Evolutionary conservation across 2,329 filamentous ascomycete genomes (phyloP), one percentile per base, ranked within the genome.

Genomic region (Ophioceras dolichostomum): DNA sequence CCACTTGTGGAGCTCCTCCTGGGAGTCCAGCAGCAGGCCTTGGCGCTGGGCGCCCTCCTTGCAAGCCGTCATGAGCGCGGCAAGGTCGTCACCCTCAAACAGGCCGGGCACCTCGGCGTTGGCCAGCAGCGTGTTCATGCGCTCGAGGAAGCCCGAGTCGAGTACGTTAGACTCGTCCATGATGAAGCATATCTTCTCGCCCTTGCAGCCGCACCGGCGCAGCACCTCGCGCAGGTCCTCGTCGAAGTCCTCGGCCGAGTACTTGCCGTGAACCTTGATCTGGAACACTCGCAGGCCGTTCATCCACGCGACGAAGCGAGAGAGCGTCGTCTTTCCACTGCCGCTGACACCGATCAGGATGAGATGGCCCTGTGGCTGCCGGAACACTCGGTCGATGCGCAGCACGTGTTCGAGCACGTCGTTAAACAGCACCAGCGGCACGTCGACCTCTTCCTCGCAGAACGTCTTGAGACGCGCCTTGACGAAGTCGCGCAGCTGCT

Each of bases 1-100:
- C 91, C 91, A 99, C 64, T 96, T 96, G 71, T 98, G 98, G n/a
- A 98, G 69, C 59, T 99, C 91, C 63, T 99, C 93, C 48, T 94
- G 88, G 1, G 91, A 96, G 61, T 99, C 91, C 1, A 98, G 74
- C 41, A 96, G 77, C 41, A 96, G 70, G 34, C 91, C 91, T 64
- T 98, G 91, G 43, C 88, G 81, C 58, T 98, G 91, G 16, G 91
- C 89, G 41, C 91, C 93, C 64, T 99, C 91, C 59, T 95, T 96
- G 67, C 93, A 98, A 39, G 88, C 87, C 19, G 93, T 98, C 91
- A 99, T 96, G 45, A 99, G 67, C n/a, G 91, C 84, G 13, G 91
- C 87, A 49, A 94, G 89, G 48, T 98, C 91, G 49, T 99, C 91
- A n/a, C 91, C 91, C 60, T 99, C 93, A 47, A 99, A 99, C 4